Evolutionary conservation across 2,329 filamentous ascomycete species (phyloP).

Genomic region (Stemphylium beticola): DNA sequence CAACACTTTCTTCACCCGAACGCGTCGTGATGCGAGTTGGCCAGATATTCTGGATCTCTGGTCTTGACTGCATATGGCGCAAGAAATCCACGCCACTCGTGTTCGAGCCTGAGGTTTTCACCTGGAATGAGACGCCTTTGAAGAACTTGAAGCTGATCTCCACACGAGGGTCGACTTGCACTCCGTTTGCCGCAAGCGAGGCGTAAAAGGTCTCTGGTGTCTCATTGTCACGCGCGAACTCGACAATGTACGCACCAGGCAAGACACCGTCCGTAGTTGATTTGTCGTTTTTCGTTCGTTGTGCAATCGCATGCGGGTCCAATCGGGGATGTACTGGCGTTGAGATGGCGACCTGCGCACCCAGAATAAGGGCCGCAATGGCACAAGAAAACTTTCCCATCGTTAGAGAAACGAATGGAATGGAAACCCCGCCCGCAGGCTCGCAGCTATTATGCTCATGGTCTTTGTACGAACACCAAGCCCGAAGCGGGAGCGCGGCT

Average conservation of each 20-base stretch:
- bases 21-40: conserved; percentile 16
- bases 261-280: neutral
- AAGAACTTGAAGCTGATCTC: conserved; percentile 26
- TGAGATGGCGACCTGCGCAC: conserved; percentile 1
- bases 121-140: conserved; percentile 24
- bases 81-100: conserved; percentile 3
- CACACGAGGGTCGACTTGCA: conserved; percentile 20
- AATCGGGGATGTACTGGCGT: neutral
- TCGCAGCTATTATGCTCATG: neutral
- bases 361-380: conserved; percentile 8
- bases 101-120: conserved; percentile 11
- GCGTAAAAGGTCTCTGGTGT: conserved; percentile 19
- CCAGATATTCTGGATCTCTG: conserved; percentile 17
- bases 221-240: conserved; percentile 20
- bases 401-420: neutral
- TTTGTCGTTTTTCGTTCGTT: conserved; percentile 1
- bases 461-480: conserved; percentile 9
- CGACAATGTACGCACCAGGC: conserved; percentile 22
- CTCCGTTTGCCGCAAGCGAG: conserved; percentile 13
- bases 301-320: neutral
- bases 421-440: neutral
- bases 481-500: neutral
- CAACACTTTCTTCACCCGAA: neutral
- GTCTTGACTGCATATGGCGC: neutral
- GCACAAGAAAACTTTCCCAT: conserved; percentile 5